These are phyloP conservation scores for Immersiporthe knoxdaviesiana DNA, from an alignment of 2,329 filamentous ascomycete genomes.

Conservation along the genomic window DNA sequence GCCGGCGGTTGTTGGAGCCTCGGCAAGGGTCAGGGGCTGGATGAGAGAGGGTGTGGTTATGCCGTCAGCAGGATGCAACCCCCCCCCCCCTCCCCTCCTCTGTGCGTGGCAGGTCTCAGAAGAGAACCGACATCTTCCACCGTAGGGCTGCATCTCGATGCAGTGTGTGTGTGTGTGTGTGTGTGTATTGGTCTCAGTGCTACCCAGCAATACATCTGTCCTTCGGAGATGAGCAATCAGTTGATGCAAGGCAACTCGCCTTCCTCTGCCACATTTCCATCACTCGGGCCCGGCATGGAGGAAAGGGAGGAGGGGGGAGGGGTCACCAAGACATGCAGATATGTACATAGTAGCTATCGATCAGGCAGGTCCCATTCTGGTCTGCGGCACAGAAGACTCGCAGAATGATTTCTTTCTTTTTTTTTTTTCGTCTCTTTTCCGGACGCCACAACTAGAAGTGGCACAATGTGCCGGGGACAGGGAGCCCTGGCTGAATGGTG, in stretches of 20 bases:
- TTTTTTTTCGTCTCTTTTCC: background rate
- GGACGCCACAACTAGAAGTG: background rate
- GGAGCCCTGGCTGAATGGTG: background rate
- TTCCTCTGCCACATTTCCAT: background rate
- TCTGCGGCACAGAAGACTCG: background rate
- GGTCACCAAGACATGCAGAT: background rate
- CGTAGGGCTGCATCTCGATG: slow-evolving; percentile 12
- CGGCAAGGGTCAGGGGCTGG: background rate
- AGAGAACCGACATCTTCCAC: background rate
- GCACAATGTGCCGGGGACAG: background rate
- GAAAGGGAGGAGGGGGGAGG: background rate
- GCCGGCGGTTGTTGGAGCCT: background rate
- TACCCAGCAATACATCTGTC: background rate
- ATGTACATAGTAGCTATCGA: background rate
- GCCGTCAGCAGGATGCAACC: background rate
- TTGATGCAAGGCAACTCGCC: background rate
- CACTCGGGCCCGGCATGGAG: background rate
- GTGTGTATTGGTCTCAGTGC: background rate
- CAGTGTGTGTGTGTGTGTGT: background rate
- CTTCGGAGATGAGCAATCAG: background rate
- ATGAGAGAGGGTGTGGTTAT: background rate
- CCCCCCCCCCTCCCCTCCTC: background rate
- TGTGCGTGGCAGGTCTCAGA: background rate
- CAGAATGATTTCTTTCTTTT: background rate
- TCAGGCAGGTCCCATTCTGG: background rate